Percentiles rank a stretch among this genome's conserved stretches.
phyloP scores from a whole-genome alignment of 768 basidiomycete genomes.

The Naganishia randhawae region DNA sequence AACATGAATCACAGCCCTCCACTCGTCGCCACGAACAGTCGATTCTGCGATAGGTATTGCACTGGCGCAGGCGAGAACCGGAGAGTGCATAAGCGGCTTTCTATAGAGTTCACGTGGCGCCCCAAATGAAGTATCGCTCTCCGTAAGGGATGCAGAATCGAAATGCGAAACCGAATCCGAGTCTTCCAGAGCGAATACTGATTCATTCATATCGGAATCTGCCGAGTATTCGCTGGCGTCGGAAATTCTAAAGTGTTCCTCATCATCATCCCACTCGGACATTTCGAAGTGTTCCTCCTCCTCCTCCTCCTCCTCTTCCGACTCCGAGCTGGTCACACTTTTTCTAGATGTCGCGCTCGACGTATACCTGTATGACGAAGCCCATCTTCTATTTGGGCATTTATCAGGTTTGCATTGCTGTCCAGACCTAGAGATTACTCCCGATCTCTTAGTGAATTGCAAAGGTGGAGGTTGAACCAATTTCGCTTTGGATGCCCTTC shows the following conservation, averaged over 20 bases:
- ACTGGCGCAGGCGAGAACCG: not conserved
- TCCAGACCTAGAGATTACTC: too few species aligned
- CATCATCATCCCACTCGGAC: too few species aligned
- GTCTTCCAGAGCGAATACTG: not conserved
- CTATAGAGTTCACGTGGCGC: not conserved
- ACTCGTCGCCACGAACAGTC: not conserved
- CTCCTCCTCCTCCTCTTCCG: not conserved
- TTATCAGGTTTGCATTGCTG: not conserved
- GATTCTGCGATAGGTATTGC: not conserved
- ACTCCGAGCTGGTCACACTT: not conserved
- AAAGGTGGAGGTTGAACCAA: too few species aligned
- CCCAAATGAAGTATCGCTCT: not conserved
- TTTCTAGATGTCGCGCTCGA: not conserved
- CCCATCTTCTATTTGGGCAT: not conserved
- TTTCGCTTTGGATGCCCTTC: too few species aligned
- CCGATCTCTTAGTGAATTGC: too few species aligned
- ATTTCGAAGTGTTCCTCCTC: not conserved
- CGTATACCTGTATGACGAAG: not conserved
- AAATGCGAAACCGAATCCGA: not conserved
- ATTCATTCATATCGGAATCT: not conserved
- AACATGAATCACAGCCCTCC: not conserved
- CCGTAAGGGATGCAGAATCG: not conserved
- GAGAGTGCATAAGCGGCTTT: not conserved
- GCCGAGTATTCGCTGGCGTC: not conserved
- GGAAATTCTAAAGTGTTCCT: not conserved